Conservation (phyloP, 2,329 filamentous ascomycete genomes). For the Corinectria fuckeliana region DNA sequence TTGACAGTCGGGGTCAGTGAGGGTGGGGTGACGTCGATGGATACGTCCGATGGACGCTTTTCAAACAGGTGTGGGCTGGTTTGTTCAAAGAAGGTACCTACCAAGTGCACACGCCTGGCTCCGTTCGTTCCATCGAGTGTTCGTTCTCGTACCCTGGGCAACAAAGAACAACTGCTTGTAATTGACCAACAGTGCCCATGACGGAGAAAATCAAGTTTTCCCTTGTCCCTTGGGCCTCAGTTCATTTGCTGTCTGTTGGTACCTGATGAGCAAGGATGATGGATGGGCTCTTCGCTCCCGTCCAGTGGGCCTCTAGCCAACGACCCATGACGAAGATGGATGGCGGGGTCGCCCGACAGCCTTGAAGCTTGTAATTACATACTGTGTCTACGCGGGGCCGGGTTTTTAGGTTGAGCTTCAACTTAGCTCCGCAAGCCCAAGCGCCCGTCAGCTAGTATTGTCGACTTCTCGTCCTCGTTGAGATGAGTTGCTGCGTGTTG, state of each 20-base stretch:
- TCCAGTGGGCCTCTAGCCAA: slow-evolving; percentile 16
- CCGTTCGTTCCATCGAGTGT: background rate
- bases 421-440: slow-evolving; percentile 1
- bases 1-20: slow-evolving; percentile 21
- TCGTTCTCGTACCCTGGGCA: background rate
- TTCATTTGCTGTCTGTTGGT: slow-evolving; percentile 26
- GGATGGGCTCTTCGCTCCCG: background rate
- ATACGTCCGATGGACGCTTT: slow-evolving; percentile 7
- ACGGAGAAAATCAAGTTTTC: background rate
- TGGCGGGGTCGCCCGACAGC: slow-evolving; percentile 19
- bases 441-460: background rate
- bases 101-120: background rate
- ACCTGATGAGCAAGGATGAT: slow-evolving; percentile 25
- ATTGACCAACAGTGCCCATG: background rate
- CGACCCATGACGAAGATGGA: slow-evolving; percentile 35
- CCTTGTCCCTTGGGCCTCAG: slow-evolving; percentile 4
- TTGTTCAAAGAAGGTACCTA: slow-evolving; percentile 9
- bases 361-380: background rate
- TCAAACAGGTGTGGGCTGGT: background rate
- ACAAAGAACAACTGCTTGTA: no score
- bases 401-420: background rate
- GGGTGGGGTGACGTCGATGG: slow-evolving; percentile 36
- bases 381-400: background rate
- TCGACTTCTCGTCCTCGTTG: background rate
- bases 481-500: background rate